phyloP scores from a whole-genome alignment of 2,329 filamentous ascomycete species.

The Chaetomium strumarium region DNA sequence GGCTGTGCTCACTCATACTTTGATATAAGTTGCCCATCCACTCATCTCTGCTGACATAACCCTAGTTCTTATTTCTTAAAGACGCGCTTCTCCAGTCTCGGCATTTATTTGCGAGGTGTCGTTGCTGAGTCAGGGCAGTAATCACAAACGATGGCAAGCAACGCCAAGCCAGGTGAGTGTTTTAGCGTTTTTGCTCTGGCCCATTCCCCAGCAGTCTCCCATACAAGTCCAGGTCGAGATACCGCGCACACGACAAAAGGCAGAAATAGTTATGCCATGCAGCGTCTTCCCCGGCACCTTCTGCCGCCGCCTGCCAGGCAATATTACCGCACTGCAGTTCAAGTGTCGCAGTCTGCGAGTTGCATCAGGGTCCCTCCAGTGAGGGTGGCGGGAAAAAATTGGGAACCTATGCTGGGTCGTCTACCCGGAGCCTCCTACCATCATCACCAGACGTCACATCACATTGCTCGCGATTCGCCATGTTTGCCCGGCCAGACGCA shows the following conservation, averaged over 20 bases:
- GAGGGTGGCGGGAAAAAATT: not conserved
- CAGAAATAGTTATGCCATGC: not conserved
- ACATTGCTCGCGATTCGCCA: no score
- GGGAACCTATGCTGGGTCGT: not conserved
- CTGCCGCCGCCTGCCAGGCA: constrained; percentile 6
- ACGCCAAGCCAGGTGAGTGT: constrained; percentile 13
- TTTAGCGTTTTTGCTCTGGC: not conserved
- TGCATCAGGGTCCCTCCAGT: not conserved
- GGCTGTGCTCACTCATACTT: not conserved
- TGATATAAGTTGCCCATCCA: not conserved
- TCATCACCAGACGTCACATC: not conserved
- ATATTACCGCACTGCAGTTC: not conserved
- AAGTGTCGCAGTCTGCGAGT: not conserved
- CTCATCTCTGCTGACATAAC: constrained; percentile 7
- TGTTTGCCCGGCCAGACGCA: no score
- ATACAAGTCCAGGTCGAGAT: not conserved
- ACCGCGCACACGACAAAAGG: not conserved
- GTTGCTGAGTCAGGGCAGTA: constrained; percentile 15
- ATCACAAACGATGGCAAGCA: constrained; percentile 9
- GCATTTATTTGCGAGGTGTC: not conserved
- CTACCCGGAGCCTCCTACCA: not conserved
- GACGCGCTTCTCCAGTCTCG: not conserved
- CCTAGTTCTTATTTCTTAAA: not conserved
- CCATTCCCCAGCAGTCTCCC: not conserved
- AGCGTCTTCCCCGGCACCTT: not conserved